A percentile compares a stretch with the other conserved stretches of the same genome.
Conservation (phyloP, 306 rosid species). For the Geum urbanum region DNA sequence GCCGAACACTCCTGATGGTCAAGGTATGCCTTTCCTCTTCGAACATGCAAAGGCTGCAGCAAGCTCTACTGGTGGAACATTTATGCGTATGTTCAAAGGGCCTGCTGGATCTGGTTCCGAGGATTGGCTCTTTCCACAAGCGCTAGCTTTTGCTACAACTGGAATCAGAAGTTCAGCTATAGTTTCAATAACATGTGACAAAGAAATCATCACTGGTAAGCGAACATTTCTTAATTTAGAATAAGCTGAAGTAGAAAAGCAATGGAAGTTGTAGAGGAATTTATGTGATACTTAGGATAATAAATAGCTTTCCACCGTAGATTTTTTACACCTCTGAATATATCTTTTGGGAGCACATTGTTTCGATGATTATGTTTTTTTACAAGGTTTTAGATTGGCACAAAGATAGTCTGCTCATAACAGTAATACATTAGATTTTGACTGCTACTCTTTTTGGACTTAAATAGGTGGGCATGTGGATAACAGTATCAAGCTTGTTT, state of each 20-base stretch:
- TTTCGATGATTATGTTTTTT: not conserved
- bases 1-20: conserved; percentile 97
- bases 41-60: conserved; percentile 67
- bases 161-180: conserved; percentile 88
- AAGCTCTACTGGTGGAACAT: conserved; percentile 68
- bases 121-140: conserved; percentile 83
- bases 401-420: too few species aligned
- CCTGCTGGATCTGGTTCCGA: conserved; percentile 59
- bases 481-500: conserved; percentile 75
- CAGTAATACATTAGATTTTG: not conserved
- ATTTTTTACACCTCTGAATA: not conserved
- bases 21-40: conserved; percentile 93
- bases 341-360: not conserved
- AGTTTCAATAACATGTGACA: conserved; percentile 73
- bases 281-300: not conserved
- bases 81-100: conserved; percentile 83
- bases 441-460: conserved; percentile 17
- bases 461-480: conserved; percentile 89
- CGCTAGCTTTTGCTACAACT: conserved; percentile 71
- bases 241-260: not conserved
- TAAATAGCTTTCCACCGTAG: not conserved
- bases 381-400: not conserved
- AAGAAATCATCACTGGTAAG: conserved; percentile 85
- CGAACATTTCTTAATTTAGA: conserved; percentile 1
- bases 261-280: not conserved